A percentile compares a stretch with the other conserved stretches of the same genome.
phyloP scores from a whole-genome alignment of 345 rosid species.

The Dovyalis caffra region DNA sequence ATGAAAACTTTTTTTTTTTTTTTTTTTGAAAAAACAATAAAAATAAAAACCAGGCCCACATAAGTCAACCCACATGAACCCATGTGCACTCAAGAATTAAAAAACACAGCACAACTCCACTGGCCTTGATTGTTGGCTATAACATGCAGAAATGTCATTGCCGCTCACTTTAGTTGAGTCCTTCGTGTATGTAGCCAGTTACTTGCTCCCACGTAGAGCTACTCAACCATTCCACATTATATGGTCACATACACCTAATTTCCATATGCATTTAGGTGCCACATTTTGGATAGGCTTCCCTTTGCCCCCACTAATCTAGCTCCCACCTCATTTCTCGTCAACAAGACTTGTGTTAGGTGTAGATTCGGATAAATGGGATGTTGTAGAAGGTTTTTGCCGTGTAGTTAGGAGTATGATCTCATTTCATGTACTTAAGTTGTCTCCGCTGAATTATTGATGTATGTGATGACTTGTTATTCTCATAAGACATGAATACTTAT shows the following conservation, averaged over 20 bases:
- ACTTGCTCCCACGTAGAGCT: conserved; percentile 8
- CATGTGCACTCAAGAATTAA: conserved; percentile 8
- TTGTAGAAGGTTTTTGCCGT: background rate
- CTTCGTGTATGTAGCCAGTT: background rate
- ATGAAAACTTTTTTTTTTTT: too few relatives aligned
- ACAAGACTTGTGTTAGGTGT: background rate
- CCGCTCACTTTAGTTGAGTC: background rate
- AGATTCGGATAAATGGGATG: background rate
- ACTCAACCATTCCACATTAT: background rate
- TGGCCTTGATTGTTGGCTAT: background rate
- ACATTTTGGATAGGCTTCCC: background rate
- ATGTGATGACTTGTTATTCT: background rate
- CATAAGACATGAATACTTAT: background rate
- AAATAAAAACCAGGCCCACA: background rate
- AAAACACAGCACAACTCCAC: background rate
- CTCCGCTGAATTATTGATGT: background rate
- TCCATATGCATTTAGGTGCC: background rate
- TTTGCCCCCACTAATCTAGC: background rate
- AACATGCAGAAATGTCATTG: conserved; percentile 3
- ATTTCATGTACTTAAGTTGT: background rate
- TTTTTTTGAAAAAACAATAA: background rate
- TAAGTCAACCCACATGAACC: conserved; percentile 18
- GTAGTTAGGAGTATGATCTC: background rate
- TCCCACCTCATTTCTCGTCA: background rate
- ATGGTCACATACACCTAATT: background rate